Base-by-base conservation (phyloP, 768 basidiomycete species). In the Russula olivacea region DNA sequence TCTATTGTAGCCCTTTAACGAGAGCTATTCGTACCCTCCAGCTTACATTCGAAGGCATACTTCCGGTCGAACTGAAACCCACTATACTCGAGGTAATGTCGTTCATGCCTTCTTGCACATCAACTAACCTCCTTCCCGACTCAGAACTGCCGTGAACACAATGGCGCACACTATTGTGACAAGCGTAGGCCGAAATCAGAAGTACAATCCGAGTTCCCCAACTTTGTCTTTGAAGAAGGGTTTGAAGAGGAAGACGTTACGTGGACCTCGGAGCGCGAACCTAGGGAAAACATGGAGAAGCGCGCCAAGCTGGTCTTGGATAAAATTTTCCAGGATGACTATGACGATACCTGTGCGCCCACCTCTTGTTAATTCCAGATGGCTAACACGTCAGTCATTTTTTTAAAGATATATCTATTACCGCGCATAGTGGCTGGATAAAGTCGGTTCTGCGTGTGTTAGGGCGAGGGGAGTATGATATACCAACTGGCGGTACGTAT, bases 301-400 rank as follows among this genome's bases (percentile, higher is more conserved):
- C 67, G 67, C n/a, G 67, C 67, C 45, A 68, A 41, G 40, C 43
- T 48, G 30, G 55, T 66, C 5, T 54, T 68, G 52, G 65, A 68
- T 30, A 61, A 38, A 32, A 61, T 66, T 21, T 68, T 66, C 17
- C 30, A 56, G 47, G 47, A 61, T 25, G 50, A 63, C 15, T 23
- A 12, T 1, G 59, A 66, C 7, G 47, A 60, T 55, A 68, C 59
- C 47, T 63, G 67, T 68, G 34, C n/a, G 67, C 45, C 17, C 53
- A 28, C 23, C 25, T 15, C 45, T 49, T 15, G 40, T 25, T 19
- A 47, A 17, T 52, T 40, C 4, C 5, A 3, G 30, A 28, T 2
- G 15, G 19, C n/a, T n/a, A 7, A 28, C n/a, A 25, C 32, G 21
- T 36, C 34, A 23, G 6, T 36, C 12, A 15, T 0, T 48, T 52